A percentile compares a stretch with the other conserved stretches of the same genome.
Evolutionary conservation across 768 basidiomycete genomes (phyloP).

Genomic region (Cantharellus cinnabarinus): DNA sequence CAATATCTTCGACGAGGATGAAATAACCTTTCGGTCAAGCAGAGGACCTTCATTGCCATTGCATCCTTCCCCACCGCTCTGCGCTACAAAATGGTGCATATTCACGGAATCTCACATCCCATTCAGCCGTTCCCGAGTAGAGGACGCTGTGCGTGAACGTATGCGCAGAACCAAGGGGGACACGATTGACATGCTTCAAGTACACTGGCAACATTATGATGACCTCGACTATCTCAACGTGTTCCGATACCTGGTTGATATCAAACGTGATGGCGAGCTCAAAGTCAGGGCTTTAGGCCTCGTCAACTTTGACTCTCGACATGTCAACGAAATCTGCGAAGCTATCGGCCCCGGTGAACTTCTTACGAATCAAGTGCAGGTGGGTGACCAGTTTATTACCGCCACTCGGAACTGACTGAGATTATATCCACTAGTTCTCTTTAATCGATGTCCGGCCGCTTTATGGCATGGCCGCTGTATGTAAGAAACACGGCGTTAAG

Average conservation of each 20-base stretch:
- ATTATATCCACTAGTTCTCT: constrained; percentile 35
- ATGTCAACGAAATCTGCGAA: constrained; percentile 63
- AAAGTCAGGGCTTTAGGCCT: constrained; percentile 45
- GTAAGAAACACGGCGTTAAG: constrained; percentile 49
- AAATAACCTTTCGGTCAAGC: no score
- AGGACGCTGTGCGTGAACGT: constrained; percentile 46
- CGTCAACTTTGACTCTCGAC: constrained; percentile 60
- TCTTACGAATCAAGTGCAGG: constrained; percentile 72
- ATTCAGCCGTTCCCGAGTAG: constrained; percentile 34
- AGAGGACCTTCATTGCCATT: neutral
- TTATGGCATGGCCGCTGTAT: constrained; percentile 59
- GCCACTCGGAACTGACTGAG: neutral
- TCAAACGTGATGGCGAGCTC: constrained; percentile 32
- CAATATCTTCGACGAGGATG: neutral
- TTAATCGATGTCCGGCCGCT: constrained; percentile 60
- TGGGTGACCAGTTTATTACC: constrained; percentile 14
- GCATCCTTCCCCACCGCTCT: constrained; percentile 17
- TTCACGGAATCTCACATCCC: constrained; percentile 28
- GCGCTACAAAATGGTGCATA: constrained; percentile 77
- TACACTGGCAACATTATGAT: constrained; percentile 60
- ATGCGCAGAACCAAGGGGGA: constrained; percentile 2
- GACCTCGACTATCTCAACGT: constrained; percentile 27
- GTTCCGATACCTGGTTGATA: constrained; percentile 31
- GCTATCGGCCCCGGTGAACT: constrained; percentile 47
- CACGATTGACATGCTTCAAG: constrained; percentile 51